Evolutionary conservation across 352 stramenopile genomes (phyloP).

Genomic region (Globisporangium okanoganense): DNA sequence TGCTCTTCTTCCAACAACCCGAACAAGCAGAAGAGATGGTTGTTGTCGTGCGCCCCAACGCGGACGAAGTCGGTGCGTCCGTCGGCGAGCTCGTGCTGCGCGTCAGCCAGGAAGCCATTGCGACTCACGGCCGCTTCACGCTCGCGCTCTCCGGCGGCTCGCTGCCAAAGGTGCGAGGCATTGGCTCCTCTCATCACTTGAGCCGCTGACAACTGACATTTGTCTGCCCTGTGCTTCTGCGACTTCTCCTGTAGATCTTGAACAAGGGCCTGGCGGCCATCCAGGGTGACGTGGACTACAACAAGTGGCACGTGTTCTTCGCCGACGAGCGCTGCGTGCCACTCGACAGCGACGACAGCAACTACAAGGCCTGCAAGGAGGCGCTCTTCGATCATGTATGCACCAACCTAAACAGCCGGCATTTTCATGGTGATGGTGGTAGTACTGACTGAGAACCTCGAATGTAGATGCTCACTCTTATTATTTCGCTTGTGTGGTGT

Average conservation of each 20-base stretch:
- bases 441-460: not conserved
- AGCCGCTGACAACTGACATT: not conserved
- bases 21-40: slow-evolving; percentile 28
- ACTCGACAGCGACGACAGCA: slow-evolving; percentile 92
- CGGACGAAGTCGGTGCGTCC: slow-evolving; percentile 54
- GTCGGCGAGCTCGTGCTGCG: slow-evolving; percentile 66
- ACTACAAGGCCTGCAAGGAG: slow-evolving; percentile 91
- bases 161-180: slow-evolving; percentile 75
- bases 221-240: too few relatives aligned
- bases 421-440: not conserved
- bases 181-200: not conserved
- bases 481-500: not conserved
- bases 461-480: not conserved
- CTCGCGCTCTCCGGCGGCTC: slow-evolving; percentile 87
- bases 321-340: slow-evolving; percentile 97
- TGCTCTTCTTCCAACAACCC: not conserved
- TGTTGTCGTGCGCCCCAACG: slow-evolving; percentile 45
- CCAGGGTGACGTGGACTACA: slow-evolving; percentile 87
- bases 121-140: slow-evolving; percentile 58
- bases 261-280: slow-evolving; percentile 78
- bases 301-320: slow-evolving; percentile 97
- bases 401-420: not conserved
- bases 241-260: slow-evolving; percentile 46
- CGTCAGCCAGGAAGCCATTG: slow-evolving; percentile 62
- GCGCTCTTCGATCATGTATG: slow-evolving; percentile 86